A percentile compares a stretch with the other conserved stretches of the same genome.
Evolutionary conservation across 345 rosid genomes (phyloP).

Genomic region (Aquilaria malaccensis): DNA sequence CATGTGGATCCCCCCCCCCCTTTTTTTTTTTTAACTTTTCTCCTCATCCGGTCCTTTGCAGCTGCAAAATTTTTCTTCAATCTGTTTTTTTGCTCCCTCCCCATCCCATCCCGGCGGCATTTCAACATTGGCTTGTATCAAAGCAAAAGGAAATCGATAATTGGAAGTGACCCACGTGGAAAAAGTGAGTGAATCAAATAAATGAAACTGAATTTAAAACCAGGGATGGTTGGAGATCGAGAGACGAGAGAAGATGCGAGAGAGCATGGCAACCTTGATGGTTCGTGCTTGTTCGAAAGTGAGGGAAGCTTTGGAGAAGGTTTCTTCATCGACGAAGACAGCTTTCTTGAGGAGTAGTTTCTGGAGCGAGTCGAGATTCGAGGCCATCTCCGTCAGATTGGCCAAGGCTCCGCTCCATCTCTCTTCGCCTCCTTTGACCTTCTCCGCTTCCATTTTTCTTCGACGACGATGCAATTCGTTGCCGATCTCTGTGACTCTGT

Average conservation of each 20-base stretch:
- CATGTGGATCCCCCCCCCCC: too few species aligned
- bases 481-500: background rate
- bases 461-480: conserved; percentile 1
- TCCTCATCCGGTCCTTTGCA: too few species aligned
- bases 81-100: too few species aligned
- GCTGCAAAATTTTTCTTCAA: too few species aligned
- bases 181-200: background rate
- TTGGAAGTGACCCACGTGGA: too few species aligned
- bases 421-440: conserved; percentile 57
- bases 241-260: too few species aligned
- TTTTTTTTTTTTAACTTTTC: too few species aligned
- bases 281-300: conserved; percentile 87
- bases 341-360: conserved; percentile 83
- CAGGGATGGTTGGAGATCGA: too few species aligned
- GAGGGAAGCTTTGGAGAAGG: conserved; percentile 81
- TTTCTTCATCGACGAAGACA: conserved; percentile 86
- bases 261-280: conserved; percentile 47
- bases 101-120: too few species aligned
- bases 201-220: background rate
- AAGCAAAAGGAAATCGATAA: too few species aligned
- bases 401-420: conserved; percentile 83
- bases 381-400: conserved; percentile 78
- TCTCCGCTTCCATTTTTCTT: conserved; percentile 41
- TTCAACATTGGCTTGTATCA: too few species aligned
- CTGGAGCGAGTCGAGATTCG: conserved; percentile 83